These are phyloP conservation scores for Eremothecium cymbalariae DNA, from an alignment of 1,139 yeast genomes.

Conservation along the genomic window DNA sequence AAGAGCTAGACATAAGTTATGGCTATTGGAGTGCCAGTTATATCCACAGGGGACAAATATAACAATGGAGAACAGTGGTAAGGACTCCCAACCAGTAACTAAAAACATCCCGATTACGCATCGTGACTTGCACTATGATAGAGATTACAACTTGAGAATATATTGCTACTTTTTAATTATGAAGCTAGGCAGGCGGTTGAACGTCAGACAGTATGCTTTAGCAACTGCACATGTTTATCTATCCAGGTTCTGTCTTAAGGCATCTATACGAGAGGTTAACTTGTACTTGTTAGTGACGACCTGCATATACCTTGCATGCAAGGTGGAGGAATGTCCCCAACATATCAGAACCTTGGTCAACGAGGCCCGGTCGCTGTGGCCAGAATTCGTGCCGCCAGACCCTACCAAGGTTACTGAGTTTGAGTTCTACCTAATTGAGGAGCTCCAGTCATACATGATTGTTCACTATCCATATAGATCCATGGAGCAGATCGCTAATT, in stretches of 20 bases:
- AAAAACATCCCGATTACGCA: conserved; percentile 37
- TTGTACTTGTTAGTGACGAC: conserved; percentile 75
- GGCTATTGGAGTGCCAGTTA: conserved; percentile 32
- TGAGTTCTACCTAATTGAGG: conserved; percentile 88
- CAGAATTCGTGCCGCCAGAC: conserved; percentile 88
- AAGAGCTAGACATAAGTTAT: conserved; percentile 35
- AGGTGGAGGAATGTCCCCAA: conserved; percentile 91
- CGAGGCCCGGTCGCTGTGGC: conserved; percentile 90
- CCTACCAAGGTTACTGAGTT: conserved; percentile 91
- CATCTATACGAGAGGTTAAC: conserved; percentile 72
- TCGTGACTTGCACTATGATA: conserved; percentile 44
- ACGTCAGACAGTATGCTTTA: conserved; percentile 70
- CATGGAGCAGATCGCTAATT: conserved; percentile 49
- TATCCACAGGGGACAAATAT: conserved; percentile 30
- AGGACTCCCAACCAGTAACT: conserved; percentile 25
- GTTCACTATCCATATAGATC: conserved; percentile 87
- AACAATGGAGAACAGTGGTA: conserved; percentile 22
- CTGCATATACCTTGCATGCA: conserved; percentile 81
- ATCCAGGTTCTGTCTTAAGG: conserved; percentile 63
- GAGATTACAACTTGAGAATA: conserved; percentile 49
- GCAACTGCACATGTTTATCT: conserved; percentile 86
- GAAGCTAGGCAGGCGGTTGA: conserved; percentile 69
- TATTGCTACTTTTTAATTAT: conserved; percentile 62
- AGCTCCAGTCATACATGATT: conserved; percentile 69
- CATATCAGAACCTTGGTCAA: conserved; percentile 75